Evolutionary conservation across 1,139 yeast species (phyloP), one percentile per base, ranked within the genome.

Genomic region (Hyphopichia burtonii): DNA sequence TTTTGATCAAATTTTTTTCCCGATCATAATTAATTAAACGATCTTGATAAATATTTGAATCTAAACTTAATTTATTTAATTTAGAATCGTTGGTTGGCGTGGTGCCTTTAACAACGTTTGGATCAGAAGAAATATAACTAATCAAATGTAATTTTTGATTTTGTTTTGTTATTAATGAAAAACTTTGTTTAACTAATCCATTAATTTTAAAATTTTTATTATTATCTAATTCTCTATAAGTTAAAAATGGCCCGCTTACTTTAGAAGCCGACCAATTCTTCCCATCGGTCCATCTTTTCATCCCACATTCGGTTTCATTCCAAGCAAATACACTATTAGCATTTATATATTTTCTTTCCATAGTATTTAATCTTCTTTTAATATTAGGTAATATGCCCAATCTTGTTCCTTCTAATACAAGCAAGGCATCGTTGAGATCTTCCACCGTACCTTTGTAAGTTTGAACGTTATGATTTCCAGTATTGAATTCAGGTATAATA

Each of bases 231-330:
- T 84, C 88, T 44, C 77, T 73, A 58, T 84, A 84, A 5, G 81
- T 76, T 36, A 84, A 63, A 52, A 84, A 84, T 2, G 79, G 73
- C 2, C 88, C 87, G 16, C 77, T 72, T 3, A 84, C 89, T 49
- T 88, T 69, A 0, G 86, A 79, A 2, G 90, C 87, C 44, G 82
- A 74, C 90, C 90, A 84, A 33, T 76, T 69, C 49, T 74, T 74
- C 31, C 90, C 88, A 54, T 84, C 91, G 1, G 91, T 84, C 91
- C 91, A 84, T 34, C 90, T 64, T 49, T 81, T 75, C 82, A 84
- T 83, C 15, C 83, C 86, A 40, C 88, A 80, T 50, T 79, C 82
- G 18, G 75, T 68, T 58, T 84, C 90, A 55, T 80, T 83, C 90
- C 90, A 84, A 3, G 82, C 77, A 51, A 80, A 84, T 1, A 84